Evolutionary conservation across 352 stramenopile genomes (phyloP).

Genomic region (Phytophthora capsici): DNA sequence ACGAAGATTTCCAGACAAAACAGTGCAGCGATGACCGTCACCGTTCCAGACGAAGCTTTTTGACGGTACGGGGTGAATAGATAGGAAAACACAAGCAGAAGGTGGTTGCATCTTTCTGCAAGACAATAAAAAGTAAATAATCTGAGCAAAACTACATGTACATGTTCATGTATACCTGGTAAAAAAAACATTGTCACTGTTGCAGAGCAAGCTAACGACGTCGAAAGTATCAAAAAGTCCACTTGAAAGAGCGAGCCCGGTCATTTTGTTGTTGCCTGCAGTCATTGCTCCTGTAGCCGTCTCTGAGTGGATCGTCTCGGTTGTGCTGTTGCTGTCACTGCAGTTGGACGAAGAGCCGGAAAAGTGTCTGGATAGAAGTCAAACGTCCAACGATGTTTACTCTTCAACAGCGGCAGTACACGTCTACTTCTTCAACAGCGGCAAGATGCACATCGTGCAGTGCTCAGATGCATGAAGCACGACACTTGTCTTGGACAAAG

Average conservation of each 20-base stretch:
- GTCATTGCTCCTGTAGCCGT: too few relatives aligned
- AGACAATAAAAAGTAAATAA: constrained; percentile 49
- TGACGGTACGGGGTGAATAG: constrained; percentile 36
- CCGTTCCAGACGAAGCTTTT: constrained; percentile 18
- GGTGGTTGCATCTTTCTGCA: constrained; percentile 14
- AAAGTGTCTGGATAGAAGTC: constrained; percentile 19
- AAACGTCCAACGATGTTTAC: constrained; percentile 7
- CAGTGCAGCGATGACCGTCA: constrained; percentile 9
- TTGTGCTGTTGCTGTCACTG: constrained; percentile 20
- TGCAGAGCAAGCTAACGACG: too few relatives aligned
- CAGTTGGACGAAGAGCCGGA: constrained; percentile 22
- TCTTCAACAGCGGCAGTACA: neutral
- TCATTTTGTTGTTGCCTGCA: too few relatives aligned
- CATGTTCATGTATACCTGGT: too few relatives aligned
- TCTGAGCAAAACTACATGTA: constrained; percentile 34
- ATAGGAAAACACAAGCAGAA: constrained; percentile 40
- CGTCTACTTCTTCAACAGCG: too few relatives aligned
- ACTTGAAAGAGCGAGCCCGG: too few relatives aligned
- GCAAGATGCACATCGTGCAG: neutral
- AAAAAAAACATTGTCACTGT: too few relatives aligned
- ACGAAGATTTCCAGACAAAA: constrained; percentile 16
- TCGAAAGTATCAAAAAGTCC: too few relatives aligned
- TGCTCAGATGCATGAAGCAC: too few relatives aligned
- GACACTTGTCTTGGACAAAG: too few relatives aligned
- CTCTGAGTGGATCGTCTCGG: constrained; percentile 16